Conservation (phyloP, 768 basidiomycete genomes). For the Podaxis sp. region DNA sequence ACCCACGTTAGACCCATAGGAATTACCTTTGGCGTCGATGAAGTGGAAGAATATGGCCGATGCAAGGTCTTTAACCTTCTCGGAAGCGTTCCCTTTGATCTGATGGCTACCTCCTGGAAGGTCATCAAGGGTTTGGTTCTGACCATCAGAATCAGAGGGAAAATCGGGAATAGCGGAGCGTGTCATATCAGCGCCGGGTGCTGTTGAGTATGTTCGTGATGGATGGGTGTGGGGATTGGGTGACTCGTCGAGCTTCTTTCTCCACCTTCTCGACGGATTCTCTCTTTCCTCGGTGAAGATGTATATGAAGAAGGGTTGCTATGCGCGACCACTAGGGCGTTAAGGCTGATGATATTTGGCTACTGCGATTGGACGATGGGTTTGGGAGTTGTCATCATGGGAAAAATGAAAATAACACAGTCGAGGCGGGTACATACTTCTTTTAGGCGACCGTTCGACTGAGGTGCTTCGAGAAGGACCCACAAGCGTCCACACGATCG, state of each 20-base stretch:
- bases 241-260: neutral
- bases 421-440: neutral
- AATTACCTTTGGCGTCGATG: conserved; percentile 27
- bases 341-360: neutral
- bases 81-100: conserved; percentile 37
- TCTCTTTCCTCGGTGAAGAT: neutral
- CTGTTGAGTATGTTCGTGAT: neutral
- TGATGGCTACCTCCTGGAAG: conserved; percentile 17
- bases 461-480: neutral
- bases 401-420: neutral
- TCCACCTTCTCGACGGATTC: neutral
- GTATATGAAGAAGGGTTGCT: neutral
- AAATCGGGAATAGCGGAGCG: neutral
- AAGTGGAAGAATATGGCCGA: conserved; percentile 32
- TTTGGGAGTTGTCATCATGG: neutral
- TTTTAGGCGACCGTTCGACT: neutral
- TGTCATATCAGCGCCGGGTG: neutral
- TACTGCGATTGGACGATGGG: neutral
- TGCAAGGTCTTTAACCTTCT: conserved; percentile 31
- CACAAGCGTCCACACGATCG: neutral
- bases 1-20: conserved; percentile 35
- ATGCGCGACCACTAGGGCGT: neutral
- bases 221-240: neutral
- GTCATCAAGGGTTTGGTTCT: neutral
- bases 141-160: neutral